Evolutionary conservation across 2,329 filamentous ascomycete genomes (phyloP).

Genomic region (Bipolaris zeicola): DNA sequence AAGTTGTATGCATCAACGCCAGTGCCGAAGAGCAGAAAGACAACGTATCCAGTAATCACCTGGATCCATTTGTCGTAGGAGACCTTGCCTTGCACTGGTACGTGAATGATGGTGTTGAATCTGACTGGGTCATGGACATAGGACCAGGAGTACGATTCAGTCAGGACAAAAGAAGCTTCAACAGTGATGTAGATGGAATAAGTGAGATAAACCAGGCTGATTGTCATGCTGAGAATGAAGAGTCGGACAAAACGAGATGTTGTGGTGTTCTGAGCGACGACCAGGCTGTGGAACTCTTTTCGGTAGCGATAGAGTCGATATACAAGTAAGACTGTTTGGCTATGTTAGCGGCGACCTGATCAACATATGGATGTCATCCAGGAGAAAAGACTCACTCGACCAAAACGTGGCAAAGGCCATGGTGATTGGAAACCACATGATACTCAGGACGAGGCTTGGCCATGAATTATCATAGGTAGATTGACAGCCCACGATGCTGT

Average conservation of each 20-base stretch:
- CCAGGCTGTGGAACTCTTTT: slow-evolving; percentile 61
- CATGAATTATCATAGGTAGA: slow-evolving; percentile 62
- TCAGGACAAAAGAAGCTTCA: slow-evolving; percentile 29
- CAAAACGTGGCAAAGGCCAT: slow-evolving; percentile 61
- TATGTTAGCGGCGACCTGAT: neutral
- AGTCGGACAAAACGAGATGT: slow-evolving; percentile 67
- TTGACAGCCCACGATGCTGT: slow-evolving; percentile 64
- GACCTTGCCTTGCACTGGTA: slow-evolving; percentile 53
- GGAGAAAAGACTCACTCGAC: slow-evolving; percentile 56
- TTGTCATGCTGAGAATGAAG: slow-evolving; percentile 60
- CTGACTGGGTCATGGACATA: slow-evolving; percentile 54
- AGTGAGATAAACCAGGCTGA: slow-evolving; percentile 60
- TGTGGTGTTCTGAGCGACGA: slow-evolving; percentile 60
- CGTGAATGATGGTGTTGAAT: slow-evolving; percentile 58
- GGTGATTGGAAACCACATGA: slow-evolving; percentile 63
- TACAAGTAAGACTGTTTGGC: slow-evolving; percentile 60
- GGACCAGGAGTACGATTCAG: slow-evolving; percentile 59
- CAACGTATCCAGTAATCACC: slow-evolving; percentile 58
- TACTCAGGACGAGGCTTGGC: slow-evolving; percentile 60
- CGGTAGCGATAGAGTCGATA: slow-evolving; percentile 66
- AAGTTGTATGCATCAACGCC: slow-evolving; percentile 61
- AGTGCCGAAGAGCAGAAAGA: slow-evolving; percentile 69
- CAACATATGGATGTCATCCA: neutral
- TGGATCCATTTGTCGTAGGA: slow-evolving; percentile 64
- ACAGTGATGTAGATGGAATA: slow-evolving; percentile 55